Evolutionary conservation across 257 asterid genomes (phyloP).

Genomic region (Solanum chiquidenum): DNA sequence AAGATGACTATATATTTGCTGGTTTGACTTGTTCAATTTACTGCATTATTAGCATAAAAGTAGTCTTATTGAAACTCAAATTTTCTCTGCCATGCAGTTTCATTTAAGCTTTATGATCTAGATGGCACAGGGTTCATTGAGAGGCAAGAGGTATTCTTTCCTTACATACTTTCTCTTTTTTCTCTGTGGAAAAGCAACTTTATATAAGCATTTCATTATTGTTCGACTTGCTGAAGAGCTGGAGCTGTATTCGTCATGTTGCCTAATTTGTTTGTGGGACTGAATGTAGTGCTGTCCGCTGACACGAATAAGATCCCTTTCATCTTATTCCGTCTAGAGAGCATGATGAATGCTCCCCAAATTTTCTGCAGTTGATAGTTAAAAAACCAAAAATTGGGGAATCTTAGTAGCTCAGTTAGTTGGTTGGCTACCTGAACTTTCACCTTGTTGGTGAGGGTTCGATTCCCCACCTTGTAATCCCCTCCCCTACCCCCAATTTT

Average conservation of each 20-base stretch:
- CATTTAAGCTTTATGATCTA: slow-evolving; percentile 90
- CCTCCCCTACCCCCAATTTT: neutral
- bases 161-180: neutral
- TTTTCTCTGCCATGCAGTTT: slow-evolving; percentile 45
- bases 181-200: neutral
- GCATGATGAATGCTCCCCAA: neutral
- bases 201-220: neutral
- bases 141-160: slow-evolving; percentile 69
- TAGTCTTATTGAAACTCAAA: neutral
- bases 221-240: neutral
- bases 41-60: neutral
- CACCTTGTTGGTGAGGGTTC: neutral
- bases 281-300: neutral
- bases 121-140: slow-evolving; percentile 94
- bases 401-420: neutral
- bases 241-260: neutral
- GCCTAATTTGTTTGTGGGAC: neutral
- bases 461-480: neutral
- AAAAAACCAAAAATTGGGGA: neutral
- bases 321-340: neutral
- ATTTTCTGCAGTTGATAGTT: neutral
- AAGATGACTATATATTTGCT: neutral
- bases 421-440: neutral
- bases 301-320: neutral
- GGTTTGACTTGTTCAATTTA: neutral